Evolutionary conservation across 1,284 basidiomycete species (phyloP).

Genomic region (Ceratobasidium sp.): DNA sequence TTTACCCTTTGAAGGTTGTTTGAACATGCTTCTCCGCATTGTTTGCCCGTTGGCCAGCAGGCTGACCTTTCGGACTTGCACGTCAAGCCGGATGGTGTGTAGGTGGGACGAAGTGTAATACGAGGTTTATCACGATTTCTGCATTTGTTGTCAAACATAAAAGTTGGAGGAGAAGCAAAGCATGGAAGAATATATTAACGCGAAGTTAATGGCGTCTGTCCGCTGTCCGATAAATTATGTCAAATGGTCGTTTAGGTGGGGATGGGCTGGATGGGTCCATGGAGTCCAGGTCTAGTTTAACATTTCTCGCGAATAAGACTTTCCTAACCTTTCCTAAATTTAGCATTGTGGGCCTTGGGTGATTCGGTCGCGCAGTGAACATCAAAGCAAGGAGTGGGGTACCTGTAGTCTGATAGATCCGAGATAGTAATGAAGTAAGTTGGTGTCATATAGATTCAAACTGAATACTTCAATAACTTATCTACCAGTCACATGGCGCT

Average conservation of each 20-base stretch:
- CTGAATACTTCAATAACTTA: not conserved
- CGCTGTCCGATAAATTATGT: too few relatives aligned
- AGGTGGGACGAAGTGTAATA: slow-evolving; percentile 4
- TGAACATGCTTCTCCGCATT: slow-evolving; percentile 58
- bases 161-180: too few relatives aligned
- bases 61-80: slow-evolving; percentile 59
- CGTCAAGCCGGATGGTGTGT: slow-evolving; percentile 54
- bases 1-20: slow-evolving; percentile 54
- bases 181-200: too few relatives aligned
- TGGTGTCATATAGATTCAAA: not conserved
- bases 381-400: slow-evolving; percentile 6
- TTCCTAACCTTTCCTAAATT: not conserved
- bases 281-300: not conserved
- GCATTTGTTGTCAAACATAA: not conserved
- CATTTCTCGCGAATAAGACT: not conserved
- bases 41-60: slow-evolving; percentile 58
- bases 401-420: slow-evolving; percentile 7
- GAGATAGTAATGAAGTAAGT: slow-evolving; percentile 13
- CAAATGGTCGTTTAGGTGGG: too few relatives aligned
- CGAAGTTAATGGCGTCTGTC: too few relatives aligned
- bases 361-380: not conserved
- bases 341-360: not conserved
- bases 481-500: not conserved
- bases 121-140: not conserved
- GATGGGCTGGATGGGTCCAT: too few relatives aligned